These are phyloP conservation scores for Eucalyptus erythrocorys DNA, from an alignment of 345 rosid species.

Conservation along the genomic window DNA sequence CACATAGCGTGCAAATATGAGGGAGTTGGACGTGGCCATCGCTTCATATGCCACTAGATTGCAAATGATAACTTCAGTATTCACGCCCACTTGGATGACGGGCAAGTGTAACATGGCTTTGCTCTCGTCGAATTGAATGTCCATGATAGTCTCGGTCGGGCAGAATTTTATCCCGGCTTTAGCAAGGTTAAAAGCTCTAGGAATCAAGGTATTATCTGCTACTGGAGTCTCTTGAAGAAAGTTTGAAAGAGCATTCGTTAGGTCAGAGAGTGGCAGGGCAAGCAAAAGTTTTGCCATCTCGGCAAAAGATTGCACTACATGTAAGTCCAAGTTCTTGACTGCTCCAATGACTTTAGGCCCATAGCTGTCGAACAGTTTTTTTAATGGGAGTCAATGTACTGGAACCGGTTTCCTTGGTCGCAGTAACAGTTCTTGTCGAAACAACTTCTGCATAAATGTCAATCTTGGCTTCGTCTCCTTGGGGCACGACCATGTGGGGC, in stretches of 20 bases:
- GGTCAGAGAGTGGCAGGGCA: background rate
- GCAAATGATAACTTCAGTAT: background rate
- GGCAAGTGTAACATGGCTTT: background rate
- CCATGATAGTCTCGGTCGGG: background rate
- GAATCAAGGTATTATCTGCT: background rate
- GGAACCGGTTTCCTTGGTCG: background rate
- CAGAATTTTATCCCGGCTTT: background rate
- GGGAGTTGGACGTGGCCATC: background rate
- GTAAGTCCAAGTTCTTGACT: too few relatives aligned
- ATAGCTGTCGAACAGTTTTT: fast-evolving
- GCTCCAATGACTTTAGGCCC: too few relatives aligned
- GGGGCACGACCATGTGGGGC: background rate
- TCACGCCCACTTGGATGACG: background rate
- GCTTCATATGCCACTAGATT: background rate
- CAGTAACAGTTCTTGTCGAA: background rate
- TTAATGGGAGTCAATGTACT: too few relatives aligned
- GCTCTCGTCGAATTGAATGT: background rate
- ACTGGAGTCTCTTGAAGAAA: background rate
- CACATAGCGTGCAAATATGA: background rate
- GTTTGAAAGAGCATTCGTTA: background rate
- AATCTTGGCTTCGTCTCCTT: background rate
- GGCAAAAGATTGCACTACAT: background rate
- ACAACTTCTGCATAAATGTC: background rate
- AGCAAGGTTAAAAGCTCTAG: background rate
- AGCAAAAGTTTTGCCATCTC: background rate